phyloP scores from a whole-genome alignment of 306 rosid species.

The Leucaena leucocephala region DNA sequence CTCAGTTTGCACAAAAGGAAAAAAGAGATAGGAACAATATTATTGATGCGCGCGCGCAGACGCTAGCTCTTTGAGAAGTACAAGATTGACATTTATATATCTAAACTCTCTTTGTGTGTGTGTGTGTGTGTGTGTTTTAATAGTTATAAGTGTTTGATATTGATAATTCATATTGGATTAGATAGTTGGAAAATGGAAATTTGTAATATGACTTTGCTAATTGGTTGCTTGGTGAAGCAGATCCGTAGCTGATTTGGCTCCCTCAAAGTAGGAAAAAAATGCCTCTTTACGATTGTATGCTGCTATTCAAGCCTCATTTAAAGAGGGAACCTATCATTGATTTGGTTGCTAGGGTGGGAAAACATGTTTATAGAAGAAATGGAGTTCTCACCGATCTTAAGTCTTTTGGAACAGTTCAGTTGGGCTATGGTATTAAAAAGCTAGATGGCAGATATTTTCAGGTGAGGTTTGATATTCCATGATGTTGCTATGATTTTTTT shows the following conservation, averaged over 20 bases:
- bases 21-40: no score
- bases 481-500: neutral
- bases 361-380: constrained; percentile 71
- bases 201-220: neutral
- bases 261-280: constrained; percentile 39
- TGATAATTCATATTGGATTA: neutral
- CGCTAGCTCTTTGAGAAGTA: neutral
- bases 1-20: neutral
- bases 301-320: constrained; percentile 62
- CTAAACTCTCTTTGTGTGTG: neutral
- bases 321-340: constrained; percentile 58
- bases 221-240: constrained; percentile 17
- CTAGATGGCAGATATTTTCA: constrained; percentile 84
- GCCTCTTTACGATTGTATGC: constrained; percentile 87
- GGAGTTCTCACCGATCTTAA: constrained; percentile 70
- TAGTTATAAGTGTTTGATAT: neutral
- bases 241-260: constrained; percentile 25
- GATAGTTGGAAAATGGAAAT: neutral
- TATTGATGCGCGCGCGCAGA: neutral
- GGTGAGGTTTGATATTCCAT: constrained; percentile 46
- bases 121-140: neutral
- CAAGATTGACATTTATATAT: no score
- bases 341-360: constrained; percentile 73
- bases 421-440: constrained; percentile 90
- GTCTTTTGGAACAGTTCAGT: constrained; percentile 62